Percentiles rank a stretch among this genome's conserved stretches.
These are phyloP conservation scores for Neonectria ditissima DNA, from an alignment of 2,329 filamentous ascomycete genomes.

Conservation along the genomic window DNA sequence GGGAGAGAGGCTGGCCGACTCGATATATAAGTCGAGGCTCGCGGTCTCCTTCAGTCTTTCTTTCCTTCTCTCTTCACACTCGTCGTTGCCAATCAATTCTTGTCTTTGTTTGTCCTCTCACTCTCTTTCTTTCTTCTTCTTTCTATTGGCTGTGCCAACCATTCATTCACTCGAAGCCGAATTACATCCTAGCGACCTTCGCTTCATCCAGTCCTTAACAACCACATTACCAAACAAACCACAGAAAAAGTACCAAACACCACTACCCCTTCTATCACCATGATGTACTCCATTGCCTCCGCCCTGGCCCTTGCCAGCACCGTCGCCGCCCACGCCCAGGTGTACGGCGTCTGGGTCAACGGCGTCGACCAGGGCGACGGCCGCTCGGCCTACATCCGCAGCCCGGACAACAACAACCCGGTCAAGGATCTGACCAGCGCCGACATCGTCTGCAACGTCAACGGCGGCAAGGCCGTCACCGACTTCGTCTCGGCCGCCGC, in stretches of 20 bases:
- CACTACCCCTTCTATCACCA: slow-evolving; percentile 41
- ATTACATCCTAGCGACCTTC: slow-evolving; percentile 29
- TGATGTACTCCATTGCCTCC: slow-evolving; percentile 51
- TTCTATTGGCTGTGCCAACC: slow-evolving; percentile 47
- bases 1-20: neutral
- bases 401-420: slow-evolving; percentile 57
- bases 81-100: slow-evolving; percentile 40
- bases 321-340: slow-evolving; percentile 59
- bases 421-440: slow-evolving; percentile 59
- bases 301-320: slow-evolving; percentile 53
- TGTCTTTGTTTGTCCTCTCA: slow-evolving; percentile 29
- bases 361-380: slow-evolving; percentile 58
- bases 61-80: slow-evolving; percentile 34
- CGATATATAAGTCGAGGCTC: slow-evolving; percentile 40
- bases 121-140: slow-evolving; percentile 42
- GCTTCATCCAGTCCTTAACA: slow-evolving; percentile 42
- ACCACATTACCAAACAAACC: slow-evolving; percentile 5
- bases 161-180: slow-evolving; percentile 44
- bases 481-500: slow-evolving; percentile 58
- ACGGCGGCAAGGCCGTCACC: slow-evolving; percentile 50
- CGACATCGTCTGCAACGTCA: slow-evolving; percentile 59
- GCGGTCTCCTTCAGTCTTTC: slow-evolving; percentile 9
- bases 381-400: slow-evolving; percentile 56
- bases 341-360: slow-evolving; percentile 62
- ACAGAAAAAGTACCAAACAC: slow-evolving; percentile 19